Evolutionary conservation across 257 asterid genomes (phyloP).

Genomic region (Scutellaria minor): DNA sequence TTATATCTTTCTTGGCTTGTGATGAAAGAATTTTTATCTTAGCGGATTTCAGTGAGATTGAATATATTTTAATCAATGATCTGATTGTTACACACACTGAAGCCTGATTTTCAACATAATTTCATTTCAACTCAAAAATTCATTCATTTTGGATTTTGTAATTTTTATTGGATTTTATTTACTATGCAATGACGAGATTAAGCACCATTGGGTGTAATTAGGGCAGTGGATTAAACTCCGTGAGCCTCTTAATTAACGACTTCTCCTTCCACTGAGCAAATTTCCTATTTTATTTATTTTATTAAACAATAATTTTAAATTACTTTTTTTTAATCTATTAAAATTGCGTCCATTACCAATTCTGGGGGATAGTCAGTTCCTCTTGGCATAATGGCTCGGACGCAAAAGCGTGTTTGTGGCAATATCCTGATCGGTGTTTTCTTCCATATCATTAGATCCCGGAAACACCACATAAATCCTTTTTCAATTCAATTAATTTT

Average conservation of each 20-base stretch:
- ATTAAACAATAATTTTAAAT: not conserved
- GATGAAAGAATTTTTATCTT: slow-evolving; percentile 75
- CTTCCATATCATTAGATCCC: slow-evolving; percentile 60
- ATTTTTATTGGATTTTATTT: no score
- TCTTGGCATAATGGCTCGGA: slow-evolving; percentile 79
- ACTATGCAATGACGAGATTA: slow-evolving; percentile 51
- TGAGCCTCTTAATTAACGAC: slow-evolving; percentile 61
- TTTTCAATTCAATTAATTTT: not conserved
- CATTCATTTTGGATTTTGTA: no score
- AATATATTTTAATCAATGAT: slow-evolving; percentile 52
- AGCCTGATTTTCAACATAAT: slow-evolving; percentile 32
- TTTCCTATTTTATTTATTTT: not conserved
- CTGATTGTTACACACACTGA: slow-evolving; percentile 98
- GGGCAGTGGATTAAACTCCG: slow-evolving; percentile 64
- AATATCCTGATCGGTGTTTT: slow-evolving; percentile 70
- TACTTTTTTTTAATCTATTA: not conserved
- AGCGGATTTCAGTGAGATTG: slow-evolving; percentile 96
- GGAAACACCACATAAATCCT: slow-evolving; percentile 73
- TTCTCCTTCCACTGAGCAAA: slow-evolving; percentile 71
- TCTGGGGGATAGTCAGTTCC: slow-evolving; percentile 67
- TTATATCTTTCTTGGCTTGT: slow-evolving; percentile 40
- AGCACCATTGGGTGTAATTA: slow-evolving; percentile 43
- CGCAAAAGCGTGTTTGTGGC: slow-evolving; percentile 62
- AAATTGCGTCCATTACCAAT: slow-evolving; percentile 83
- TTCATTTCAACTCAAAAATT: no score